phyloP scores from a whole-genome alignment of 139 green algal species.

The Nannochloris sp. region DNA sequence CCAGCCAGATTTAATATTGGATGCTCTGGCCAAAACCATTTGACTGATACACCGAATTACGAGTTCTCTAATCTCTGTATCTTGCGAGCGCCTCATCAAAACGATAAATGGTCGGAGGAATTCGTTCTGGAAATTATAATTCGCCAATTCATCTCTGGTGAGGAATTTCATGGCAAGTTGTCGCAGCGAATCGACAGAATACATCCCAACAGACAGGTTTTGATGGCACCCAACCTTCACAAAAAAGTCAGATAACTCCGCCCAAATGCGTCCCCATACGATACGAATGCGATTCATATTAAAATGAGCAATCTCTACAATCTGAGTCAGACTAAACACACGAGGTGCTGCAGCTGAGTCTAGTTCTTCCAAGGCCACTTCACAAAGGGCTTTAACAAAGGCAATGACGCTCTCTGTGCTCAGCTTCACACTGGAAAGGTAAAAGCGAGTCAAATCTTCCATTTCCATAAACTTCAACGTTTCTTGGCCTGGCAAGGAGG shows the following conservation, averaged over 20 bases:
- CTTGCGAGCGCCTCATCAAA: slow-evolving; percentile 78
- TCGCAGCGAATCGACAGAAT: slow-evolving; percentile 74
- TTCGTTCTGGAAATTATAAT: slow-evolving; percentile 99
- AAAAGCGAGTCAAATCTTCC: slow-evolving; percentile 56
- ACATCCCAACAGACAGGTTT: slow-evolving; percentile 58
- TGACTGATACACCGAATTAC: slow-evolving; percentile 87
- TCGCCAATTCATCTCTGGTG: slow-evolving; percentile 93
- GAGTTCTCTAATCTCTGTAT: slow-evolving; percentile 91
- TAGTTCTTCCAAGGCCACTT: slow-evolving; percentile 57
- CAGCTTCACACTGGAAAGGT: slow-evolving; percentile 36
- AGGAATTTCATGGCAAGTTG: slow-evolving; percentile 88
- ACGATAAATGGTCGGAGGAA: slow-evolving; percentile 97
- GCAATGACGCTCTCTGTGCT: slow-evolving; percentile 76
- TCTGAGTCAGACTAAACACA: slow-evolving; percentile 88
- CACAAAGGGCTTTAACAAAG: slow-evolving; percentile 79
- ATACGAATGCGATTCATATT: slow-evolving; percentile 96
- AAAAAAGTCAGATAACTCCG: slow-evolving; percentile 90
- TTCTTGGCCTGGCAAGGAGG: slow-evolving; percentile 18
- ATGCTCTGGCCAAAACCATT: slow-evolving; percentile 83
- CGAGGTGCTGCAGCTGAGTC: slow-evolving; percentile 44
- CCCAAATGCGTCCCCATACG: slow-evolving; percentile 94
- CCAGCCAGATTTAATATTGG: slow-evolving; percentile 96
- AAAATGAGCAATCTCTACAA: slow-evolving; percentile 95
- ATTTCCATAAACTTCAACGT: slow-evolving; percentile 48
- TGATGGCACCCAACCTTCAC: slow-evolving; percentile 63